These are phyloP conservation scores for Hymenoscyphus fraxineus DNA, from an alignment of 2,329 filamentous ascomycete genomes.

Conservation along the genomic window DNA sequence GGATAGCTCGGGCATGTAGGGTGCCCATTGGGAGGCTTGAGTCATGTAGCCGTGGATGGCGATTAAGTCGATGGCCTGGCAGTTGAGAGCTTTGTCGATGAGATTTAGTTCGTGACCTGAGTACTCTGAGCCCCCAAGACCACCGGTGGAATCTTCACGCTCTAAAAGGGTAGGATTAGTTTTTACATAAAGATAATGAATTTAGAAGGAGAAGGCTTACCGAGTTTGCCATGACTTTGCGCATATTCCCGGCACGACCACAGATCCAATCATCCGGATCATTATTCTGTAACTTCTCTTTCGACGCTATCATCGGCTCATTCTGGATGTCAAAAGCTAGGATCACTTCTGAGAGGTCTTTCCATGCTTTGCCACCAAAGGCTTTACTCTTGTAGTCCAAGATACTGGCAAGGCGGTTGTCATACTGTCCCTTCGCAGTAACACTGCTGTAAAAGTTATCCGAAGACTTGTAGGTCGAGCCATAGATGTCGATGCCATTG, in stretches of 20 bases:
- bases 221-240: constrained; percentile 11
- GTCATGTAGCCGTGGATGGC: constrained; percentile 17
- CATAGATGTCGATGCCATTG: constrained; percentile 14
- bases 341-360: constrained; percentile 11
- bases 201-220: constrained; percentile 3
- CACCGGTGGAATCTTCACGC: constrained; percentile 15
- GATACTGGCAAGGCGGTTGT: constrained; percentile 7
- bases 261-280: constrained; percentile 19
- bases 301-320: constrained; percentile 12
- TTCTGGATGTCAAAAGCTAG: constrained; percentile 19
- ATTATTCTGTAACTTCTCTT: constrained; percentile 2
- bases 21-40: constrained; percentile 11
- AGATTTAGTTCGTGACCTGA: constrained; percentile 14
- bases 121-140: constrained; percentile 15
- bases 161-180: constrained; percentile 3
- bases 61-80: constrained; percentile 15
- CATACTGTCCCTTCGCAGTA: constrained; percentile 5
- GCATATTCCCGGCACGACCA: constrained; percentile 8
- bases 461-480: constrained; percentile 6
- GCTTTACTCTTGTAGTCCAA: constrained; percentile 8
- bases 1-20: constrained; percentile 8
- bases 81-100: constrained; percentile 15
- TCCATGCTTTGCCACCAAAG: constrained; percentile 7
- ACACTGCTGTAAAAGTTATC: constrained; percentile 9
- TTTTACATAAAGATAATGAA: neutral